Evolutionary conservation across 2,329 filamentous ascomycete species (phyloP).

Genomic region (Hypoxylon sp.): DNA sequence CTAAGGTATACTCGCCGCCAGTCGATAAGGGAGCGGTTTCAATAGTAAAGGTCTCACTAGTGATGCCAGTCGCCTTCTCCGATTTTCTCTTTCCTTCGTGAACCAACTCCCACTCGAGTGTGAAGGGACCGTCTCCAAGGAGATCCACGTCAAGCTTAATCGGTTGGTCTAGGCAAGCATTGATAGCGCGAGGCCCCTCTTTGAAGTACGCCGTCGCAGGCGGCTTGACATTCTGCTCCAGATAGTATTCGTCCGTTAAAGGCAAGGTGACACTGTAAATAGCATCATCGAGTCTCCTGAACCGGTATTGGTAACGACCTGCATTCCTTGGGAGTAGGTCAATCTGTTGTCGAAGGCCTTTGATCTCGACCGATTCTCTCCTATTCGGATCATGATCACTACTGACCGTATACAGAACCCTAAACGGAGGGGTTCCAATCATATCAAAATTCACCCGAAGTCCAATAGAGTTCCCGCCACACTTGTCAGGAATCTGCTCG

Average conservation of each 20-base stretch:
- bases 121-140: slow-evolving; percentile 88
- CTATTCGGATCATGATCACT: slow-evolving; percentile 71
- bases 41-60: slow-evolving; percentile 76
- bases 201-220: slow-evolving; percentile 85
- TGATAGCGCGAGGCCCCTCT: slow-evolving; percentile 67
- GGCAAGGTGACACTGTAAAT: slow-evolving; percentile 76
- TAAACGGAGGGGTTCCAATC: slow-evolving; percentile 92
- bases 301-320: slow-evolving; percentile 89
- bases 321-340: slow-evolving; percentile 86
- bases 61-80: slow-evolving; percentile 75
- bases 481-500: slow-evolving; percentile 93
- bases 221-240: slow-evolving; percentile 94
- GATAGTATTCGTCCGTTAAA: slow-evolving; percentile 52
- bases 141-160: slow-evolving; percentile 82
- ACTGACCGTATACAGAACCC: slow-evolving; percentile 81
- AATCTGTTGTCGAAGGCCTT: slow-evolving; percentile 85
- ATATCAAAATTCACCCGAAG: slow-evolving; percentile 90
- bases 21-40: slow-evolving; percentile 80
- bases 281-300: slow-evolving; percentile 83
- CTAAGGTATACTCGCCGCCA: slow-evolving; percentile 91
- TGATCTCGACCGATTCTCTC: slow-evolving; percentile 70
- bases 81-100: slow-evolving; percentile 88
- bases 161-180: slow-evolving; percentile 86
- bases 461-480: slow-evolving; percentile 92
- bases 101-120: slow-evolving; percentile 90